Conservation (phyloP, 73 alveolate genomes). For the Durusdinium trenchii region DNA sequence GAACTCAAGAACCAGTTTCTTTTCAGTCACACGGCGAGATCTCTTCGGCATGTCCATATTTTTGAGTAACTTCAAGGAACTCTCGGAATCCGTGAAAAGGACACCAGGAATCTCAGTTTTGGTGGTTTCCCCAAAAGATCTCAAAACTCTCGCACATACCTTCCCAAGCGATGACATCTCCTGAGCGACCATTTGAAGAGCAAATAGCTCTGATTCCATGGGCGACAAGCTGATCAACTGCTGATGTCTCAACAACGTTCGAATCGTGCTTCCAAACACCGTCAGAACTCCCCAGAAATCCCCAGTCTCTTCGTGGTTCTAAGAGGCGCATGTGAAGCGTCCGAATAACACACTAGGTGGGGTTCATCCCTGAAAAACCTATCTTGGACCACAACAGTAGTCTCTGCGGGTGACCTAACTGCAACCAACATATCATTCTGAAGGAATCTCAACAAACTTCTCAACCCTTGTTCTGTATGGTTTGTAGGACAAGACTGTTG, state of each 20-base stretch:
- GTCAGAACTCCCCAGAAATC: neutral
- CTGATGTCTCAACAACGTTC: neutral
- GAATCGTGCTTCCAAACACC: neutral
- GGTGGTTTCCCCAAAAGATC: neutral
- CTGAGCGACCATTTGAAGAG: constrained; percentile 8
- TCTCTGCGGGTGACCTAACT: too few relatives aligned
- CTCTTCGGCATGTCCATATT: neutral
- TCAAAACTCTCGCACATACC: neutral
- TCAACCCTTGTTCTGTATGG: too few relatives aligned
- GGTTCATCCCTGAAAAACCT: too few relatives aligned
- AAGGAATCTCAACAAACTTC: too few relatives aligned
- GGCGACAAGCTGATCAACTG: neutral
- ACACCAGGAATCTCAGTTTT: neutral
- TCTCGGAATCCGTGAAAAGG: neutral
- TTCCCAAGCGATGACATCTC: neutral
- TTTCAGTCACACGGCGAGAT: neutral
- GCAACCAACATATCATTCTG: too few relatives aligned
- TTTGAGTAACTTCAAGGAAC: neutral
- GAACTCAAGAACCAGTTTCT: neutral
- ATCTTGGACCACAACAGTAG: too few relatives aligned
- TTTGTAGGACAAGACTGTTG: too few relatives aligned
- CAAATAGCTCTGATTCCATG: neutral
- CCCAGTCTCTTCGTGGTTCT: neutral
- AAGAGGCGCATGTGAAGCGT: constrained; percentile 15
- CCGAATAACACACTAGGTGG: neutral